These are phyloP conservation scores for Penicillium sp. DNA, from an alignment of 2,329 filamentous ascomycete genomes.

Conservation along the genomic window DNA sequence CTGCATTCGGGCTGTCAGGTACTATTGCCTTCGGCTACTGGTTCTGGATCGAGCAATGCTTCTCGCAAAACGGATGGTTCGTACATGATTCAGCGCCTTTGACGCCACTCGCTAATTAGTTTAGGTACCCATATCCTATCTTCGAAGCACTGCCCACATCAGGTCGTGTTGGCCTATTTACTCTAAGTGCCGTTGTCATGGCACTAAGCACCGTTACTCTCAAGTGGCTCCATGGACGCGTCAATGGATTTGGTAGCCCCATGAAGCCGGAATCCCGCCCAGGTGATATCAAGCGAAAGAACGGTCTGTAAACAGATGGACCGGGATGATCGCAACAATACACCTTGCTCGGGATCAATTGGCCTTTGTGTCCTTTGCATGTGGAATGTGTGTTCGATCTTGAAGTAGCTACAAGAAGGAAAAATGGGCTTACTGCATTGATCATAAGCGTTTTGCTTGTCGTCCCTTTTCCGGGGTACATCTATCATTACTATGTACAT, in stretches of 20 bases:
- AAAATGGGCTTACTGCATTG: not conserved
- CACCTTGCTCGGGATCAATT: not conserved
- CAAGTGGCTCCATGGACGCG: slow-evolving; percentile 58
- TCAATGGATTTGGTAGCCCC: slow-evolving; percentile 32
- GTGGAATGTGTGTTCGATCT: no score
- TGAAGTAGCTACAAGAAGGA: not conserved
- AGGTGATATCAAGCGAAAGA: slow-evolving; percentile 24
- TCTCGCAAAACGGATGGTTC: slow-evolving; percentile 51
- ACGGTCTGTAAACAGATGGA: slow-evolving; percentile 12
- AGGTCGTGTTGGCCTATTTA: slow-evolving; percentile 62
- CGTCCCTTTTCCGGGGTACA: not conserved
- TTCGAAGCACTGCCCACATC: slow-evolving; percentile 59
- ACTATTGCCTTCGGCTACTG: slow-evolving; percentile 52
- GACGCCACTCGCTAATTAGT: slow-evolving; percentile 1
- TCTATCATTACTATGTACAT: not conserved
- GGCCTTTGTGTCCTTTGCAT: not conserved
- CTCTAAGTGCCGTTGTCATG: slow-evolving; percentile 61
- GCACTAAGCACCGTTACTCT: slow-evolving; percentile 59
- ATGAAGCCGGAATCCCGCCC: slow-evolving; percentile 20
- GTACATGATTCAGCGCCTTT: slow-evolving; percentile 17
- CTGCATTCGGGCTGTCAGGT: slow-evolving; percentile 44
- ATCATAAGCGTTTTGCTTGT: not conserved
- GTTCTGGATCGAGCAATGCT: slow-evolving; percentile 57
- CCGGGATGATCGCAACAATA: not conserved
- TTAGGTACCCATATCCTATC: slow-evolving; percentile 77